Evolutionary conservation across 1,284 basidiomycete genomes (phyloP), one percentile per base, ranked within the genome.

Genomic region (Boletellus deceptivus): DNA sequence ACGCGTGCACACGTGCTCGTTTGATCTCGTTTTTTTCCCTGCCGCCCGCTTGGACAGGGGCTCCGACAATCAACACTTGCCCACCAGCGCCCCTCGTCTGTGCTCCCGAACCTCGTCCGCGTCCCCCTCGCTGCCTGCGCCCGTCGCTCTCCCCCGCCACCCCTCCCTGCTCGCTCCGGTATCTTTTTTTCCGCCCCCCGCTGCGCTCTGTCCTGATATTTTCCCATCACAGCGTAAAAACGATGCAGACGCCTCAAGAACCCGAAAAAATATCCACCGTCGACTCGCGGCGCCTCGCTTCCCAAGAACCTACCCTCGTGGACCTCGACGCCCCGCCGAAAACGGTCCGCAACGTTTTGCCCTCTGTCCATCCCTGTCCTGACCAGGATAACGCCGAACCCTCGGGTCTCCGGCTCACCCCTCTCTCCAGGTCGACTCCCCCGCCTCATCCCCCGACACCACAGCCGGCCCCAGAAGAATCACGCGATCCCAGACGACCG

Each of bases 11-110:
- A 65, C 64, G 64, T 66, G 64, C 43, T 53, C 49, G 46, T 67
- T 65, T 66, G 65, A 66, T 68, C 62, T 68, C 48, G 62, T 66
- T 66, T 65, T 65, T 65, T 68, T 67, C 65, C 63, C 62, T 67
- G 64, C 60, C 49, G 55, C 59, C 65, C 59, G 63, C 55, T 53
- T 61, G 63, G 64, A 69, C 64, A 66, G 64, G 64, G 64, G 64
- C 64, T 69, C 65, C 62, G 67, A 69, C 64, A 69, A 69, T 67
- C 67, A 54, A 66, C 64, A 52, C 64, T 68, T 59, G 64, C 49
- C 50, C 60, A 56, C 54, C 55, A 56, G 61, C 48, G 44, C 34
- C 52, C 50, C 24, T 53, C 52, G 18, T 55, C 58, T 54, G 43
- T 16, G 20, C 40, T 36, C 44, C 40, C 52, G 62, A 68, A 58